Evolutionary conservation across 345 rosid species (phyloP), one percentile per base, ranked within the genome.

Genomic region (Rubroshorea leprosula): DNA sequence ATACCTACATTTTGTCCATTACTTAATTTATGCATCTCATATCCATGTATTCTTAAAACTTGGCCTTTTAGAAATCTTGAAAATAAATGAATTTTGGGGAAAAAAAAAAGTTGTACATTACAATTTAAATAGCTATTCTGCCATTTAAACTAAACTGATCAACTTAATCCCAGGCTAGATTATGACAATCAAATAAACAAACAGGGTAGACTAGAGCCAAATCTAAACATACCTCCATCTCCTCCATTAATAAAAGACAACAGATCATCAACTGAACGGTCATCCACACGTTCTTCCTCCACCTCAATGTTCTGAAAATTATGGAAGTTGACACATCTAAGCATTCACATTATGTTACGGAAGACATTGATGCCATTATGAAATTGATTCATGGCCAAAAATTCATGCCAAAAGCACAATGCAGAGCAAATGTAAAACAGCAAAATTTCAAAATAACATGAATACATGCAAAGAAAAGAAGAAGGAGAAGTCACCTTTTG

Each of bases 251-350:
- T 90, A 74, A 80, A 90, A 12, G 93, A 76, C 57, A 87, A 67
- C 59, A 90, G 87, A 61, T 90, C 96, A 66, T 90, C 97, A 62
- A 85, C 94, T 23, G 97, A 90, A 49, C 94, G 94, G 41, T 87
- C 84, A 62, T 85, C 97, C 22, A 69, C 87, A 52, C 9, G 79
- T 57, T 85, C 96, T 71, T 90, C 84, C 70, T 78, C 93, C 71
- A 78, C 81, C 87, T 85, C 94, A 49, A 55, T 68, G 71, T 71
- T 79, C 97, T 87, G 73, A 24, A 59, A 74, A 51, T 75, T 15
- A 54, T 44, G 62, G 64, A 60, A 56, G 61, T 58, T 50, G 23
- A 55, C 49, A 31, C 47, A 49, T 60, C 51, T 35, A 60, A 59
- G 52, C 54, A 60, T 43, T 54, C 61, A 43, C 31, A 23, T 19